A percentile compares a stretch with the other conserved stretches of the same genome.
Conservation (phyloP, 306 rosid species). For the Glycine latifolia region DNA sequence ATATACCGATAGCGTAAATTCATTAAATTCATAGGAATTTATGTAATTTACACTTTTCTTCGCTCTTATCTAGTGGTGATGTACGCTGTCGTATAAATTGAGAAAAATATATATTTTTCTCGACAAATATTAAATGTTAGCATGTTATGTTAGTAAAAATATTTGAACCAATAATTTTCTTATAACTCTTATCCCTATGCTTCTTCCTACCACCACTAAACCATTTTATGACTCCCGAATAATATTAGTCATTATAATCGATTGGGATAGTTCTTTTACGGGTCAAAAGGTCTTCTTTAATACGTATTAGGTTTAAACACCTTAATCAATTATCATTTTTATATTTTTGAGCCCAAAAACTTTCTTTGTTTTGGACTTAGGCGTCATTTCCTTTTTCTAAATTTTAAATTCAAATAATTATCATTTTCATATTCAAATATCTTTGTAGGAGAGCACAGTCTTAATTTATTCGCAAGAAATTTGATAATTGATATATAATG, state of each 20-base stretch:
- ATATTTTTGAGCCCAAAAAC: no score
- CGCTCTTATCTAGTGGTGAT: neutral
- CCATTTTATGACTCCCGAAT: no score
- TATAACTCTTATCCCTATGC: no score
- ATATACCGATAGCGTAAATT: no score
- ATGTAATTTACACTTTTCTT: no score
- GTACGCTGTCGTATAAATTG: neutral
- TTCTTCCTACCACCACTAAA: no score
- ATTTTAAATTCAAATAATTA: neutral
- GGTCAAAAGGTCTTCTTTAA: neutral
- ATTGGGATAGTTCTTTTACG: neutral
- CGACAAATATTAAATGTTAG: no score
- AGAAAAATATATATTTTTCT: neutral
- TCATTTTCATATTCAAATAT: neutral
- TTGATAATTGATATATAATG: neutral
- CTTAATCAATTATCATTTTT: slow-evolving; percentile 1
- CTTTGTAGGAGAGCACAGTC: neutral
- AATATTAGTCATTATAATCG: neutral
- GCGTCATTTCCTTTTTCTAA: no score
- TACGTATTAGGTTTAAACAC: neutral
- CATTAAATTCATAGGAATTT: no score
- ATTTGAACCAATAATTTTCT: no score
- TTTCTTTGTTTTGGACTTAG: no score
- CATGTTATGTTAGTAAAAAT: no score
- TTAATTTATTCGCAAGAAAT: neutral